A percentile compares a stretch with the other conserved stretches of the same genome.
Conservation (phyloP, 2,329 filamentous ascomycete genomes). For the Aspergillus pseudotamarii region DNA sequence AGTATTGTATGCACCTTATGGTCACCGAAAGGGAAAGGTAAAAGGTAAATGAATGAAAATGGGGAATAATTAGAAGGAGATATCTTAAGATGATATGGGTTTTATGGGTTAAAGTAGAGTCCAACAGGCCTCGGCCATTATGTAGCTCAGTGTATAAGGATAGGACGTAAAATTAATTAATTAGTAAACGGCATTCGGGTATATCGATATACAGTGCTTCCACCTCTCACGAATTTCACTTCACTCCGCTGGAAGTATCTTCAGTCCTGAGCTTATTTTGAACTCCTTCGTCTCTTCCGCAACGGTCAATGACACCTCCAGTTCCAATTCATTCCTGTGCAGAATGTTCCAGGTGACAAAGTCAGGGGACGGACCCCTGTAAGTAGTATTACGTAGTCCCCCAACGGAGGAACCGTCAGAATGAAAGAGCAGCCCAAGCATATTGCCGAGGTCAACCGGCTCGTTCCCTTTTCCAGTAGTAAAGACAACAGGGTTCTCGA, state of each 20-base stretch:
- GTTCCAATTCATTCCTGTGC: constrained; percentile 12
- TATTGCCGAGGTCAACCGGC: constrained; percentile 17
- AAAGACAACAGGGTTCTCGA: constrained; percentile 16
- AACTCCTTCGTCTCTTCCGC: neutral
- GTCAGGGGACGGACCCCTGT: constrained; percentile 13
- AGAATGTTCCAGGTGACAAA: constrained; percentile 23
- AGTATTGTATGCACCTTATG: too few species aligned
- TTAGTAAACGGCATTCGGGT: neutral
- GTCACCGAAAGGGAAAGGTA: too few species aligned
- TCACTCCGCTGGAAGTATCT: neutral
- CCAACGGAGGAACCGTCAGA: constrained; percentile 10
- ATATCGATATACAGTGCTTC: neutral
- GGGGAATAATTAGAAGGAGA: too few species aligned
- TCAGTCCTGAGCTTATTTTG: neutral
- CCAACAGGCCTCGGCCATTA: too few species aligned
- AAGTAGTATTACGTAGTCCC: neutral
- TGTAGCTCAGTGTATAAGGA: too few species aligned
- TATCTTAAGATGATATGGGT: too few species aligned
- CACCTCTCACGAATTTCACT: neutral
- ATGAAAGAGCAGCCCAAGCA: constrained; percentile 20
- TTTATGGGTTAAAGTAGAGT: too few species aligned
- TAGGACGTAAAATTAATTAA: neutral
- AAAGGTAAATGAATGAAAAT: too few species aligned
- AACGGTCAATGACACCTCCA: constrained; percentile 16
- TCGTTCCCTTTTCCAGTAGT: constrained; percentile 11